Percentiles rank a stretch among this genome's conserved stretches.
Evolutionary conservation across 352 stramenopile species (phyloP).

Genomic region (Phytophthora fragariae): DNA sequence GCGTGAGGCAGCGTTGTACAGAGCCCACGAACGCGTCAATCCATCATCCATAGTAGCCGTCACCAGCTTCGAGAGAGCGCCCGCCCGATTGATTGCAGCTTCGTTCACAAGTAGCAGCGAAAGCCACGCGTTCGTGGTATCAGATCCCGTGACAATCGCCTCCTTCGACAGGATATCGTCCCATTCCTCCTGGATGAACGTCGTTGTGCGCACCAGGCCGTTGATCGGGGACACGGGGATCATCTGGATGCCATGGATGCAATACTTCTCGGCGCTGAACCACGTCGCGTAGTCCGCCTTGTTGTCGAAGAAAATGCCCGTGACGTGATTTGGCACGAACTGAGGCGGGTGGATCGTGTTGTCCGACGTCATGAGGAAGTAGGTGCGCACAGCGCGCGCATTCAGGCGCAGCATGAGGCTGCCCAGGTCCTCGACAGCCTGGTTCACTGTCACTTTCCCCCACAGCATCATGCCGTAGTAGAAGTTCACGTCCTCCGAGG

Average conservation of each 20-base stretch:
- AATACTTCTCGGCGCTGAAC: constrained; percentile 80
- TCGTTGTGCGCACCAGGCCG: constrained; percentile 62
- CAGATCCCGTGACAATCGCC: constrained; percentile 56
- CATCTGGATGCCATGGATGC: constrained; percentile 87
- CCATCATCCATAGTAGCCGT: constrained; percentile 50
- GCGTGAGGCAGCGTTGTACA: constrained; percentile 30
- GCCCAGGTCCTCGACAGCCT: too few species aligned
- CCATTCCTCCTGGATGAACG: constrained; percentile 81
- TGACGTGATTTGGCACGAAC: constrained; percentile 72
- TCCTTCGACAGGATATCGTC: constrained; percentile 77
- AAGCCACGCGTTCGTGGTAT: constrained; percentile 62
- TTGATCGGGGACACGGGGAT: constrained; percentile 80
- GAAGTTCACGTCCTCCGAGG: constrained; percentile 75
- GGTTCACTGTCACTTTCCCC: constrained; percentile 19
- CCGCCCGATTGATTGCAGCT: too few species aligned
- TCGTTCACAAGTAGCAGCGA: too few species aligned
- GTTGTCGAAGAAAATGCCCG: constrained; percentile 81
- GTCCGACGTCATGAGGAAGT: constrained; percentile 68
- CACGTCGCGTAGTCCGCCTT: constrained; percentile 81
- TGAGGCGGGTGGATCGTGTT: constrained; percentile 63
- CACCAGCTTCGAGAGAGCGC: not conserved
- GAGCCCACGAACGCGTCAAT: constrained; percentile 43
- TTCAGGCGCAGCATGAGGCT: constrained; percentile 50
- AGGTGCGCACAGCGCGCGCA: constrained; percentile 54
- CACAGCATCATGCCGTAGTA: constrained; percentile 73